Conservation (phyloP, 2,329 filamentous ascomycete species). For the Fusarium verrucosum region DNA sequence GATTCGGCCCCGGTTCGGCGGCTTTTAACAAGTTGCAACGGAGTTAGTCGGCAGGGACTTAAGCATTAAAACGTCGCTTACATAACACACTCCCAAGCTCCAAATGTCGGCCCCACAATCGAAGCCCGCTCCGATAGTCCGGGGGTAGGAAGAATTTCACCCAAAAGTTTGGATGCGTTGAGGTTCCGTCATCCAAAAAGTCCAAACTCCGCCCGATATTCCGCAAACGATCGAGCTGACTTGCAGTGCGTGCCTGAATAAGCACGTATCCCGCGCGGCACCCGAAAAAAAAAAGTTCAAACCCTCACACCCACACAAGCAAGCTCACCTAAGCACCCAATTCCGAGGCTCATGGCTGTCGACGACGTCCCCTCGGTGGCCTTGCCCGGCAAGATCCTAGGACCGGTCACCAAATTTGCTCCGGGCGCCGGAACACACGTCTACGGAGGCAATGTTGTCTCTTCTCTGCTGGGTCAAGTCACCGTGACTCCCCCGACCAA, state of each 20-base stretch:
- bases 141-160: slow-evolving; percentile 33
- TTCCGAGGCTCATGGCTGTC: slow-evolving; percentile 40
- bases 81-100: slow-evolving; percentile 18
- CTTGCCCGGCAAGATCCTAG: slow-evolving; percentile 84
- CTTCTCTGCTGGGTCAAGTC: slow-evolving; percentile 82
- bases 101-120: slow-evolving; percentile 28
- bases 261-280: slow-evolving; percentile 7
- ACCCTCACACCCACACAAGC: not conserved
- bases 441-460: slow-evolving; percentile 76
- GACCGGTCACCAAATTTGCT: slow-evolving; percentile 70
- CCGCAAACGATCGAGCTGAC: slow-evolving; percentile 9
- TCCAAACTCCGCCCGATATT: not conserved
- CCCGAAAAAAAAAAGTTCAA: slow-evolving; percentile 10
- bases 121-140: slow-evolving; percentile 20
- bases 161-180: not conserved
- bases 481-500: slow-evolving; percentile 60
- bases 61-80: slow-evolving; percentile 28
- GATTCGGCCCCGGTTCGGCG: slow-evolving; percentile 39
- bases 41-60: slow-evolving; percentile 45
- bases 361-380: slow-evolving; percentile 63
- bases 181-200: slow-evolving; percentile 22
- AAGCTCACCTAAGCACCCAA: slow-evolving; percentile 26
- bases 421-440: slow-evolving; percentile 88
- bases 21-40: slow-evolving; percentile 14
- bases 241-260: slow-evolving; percentile 13